These are phyloP conservation scores for Musa itinerans DNA, from an alignment of 176 grass and related monocot genomes.

Conservation along the genomic window DNA sequence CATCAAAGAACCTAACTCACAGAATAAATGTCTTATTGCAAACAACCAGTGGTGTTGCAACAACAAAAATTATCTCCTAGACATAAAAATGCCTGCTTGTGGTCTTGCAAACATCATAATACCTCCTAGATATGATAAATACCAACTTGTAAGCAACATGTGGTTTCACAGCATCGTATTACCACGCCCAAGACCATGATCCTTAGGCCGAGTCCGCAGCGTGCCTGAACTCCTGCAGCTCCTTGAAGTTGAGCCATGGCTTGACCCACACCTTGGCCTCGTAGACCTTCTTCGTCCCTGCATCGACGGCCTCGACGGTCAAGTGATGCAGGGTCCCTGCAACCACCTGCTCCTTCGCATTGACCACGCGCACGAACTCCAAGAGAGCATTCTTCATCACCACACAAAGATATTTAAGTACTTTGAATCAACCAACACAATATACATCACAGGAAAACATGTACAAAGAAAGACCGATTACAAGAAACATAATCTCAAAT, in stretches of 20 bases:
- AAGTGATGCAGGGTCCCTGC: slow-evolving; percentile 72
- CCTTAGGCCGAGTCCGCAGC: slow-evolving; percentile 29
- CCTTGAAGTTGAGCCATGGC: slow-evolving; percentile 86
- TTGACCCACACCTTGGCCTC: slow-evolving; percentile 94
- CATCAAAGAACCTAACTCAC: too few relatives aligned
- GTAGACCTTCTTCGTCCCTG: slow-evolving; percentile 65
- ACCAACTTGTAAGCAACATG: neutral
- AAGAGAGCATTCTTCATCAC: slow-evolving; percentile 57
- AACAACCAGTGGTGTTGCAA: too few relatives aligned
- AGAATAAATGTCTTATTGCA: too few relatives aligned
- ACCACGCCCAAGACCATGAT: slow-evolving; percentile 51
- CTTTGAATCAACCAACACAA: neutral
- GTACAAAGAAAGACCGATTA: too few relatives aligned
- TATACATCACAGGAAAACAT: too few relatives aligned
- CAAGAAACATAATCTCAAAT: too few relatives aligned
- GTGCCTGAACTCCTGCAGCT: slow-evolving; percentile 71
- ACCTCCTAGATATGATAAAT: neutral
- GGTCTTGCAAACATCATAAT: too few relatives aligned
- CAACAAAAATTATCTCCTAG: too few relatives aligned
- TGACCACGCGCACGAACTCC: slow-evolving; percentile 69
- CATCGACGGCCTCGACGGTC: slow-evolving; percentile 71
- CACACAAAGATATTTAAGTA: neutral
- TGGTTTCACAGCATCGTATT: neutral
- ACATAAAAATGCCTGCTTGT: too few relatives aligned
- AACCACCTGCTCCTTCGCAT: slow-evolving; percentile 83